phyloP scores from a whole-genome alignment of 2,329 filamentous ascomycete species.

The Botryotinia globosa region DNA sequence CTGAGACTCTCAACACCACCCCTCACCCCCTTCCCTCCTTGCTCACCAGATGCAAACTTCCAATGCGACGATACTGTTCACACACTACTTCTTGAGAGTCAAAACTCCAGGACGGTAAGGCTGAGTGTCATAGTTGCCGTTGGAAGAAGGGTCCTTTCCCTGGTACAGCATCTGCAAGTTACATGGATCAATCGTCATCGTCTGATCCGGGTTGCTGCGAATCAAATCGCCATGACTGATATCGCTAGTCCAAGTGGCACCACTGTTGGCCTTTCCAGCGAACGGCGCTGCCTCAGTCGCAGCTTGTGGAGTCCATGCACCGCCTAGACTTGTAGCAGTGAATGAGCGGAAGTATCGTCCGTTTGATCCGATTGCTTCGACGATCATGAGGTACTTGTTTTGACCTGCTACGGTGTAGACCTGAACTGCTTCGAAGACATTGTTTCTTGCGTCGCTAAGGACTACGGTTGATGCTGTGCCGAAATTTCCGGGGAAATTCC shows the following conservation, averaged over 20 bases:
- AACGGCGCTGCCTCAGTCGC: background rate
- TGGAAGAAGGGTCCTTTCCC: background rate
- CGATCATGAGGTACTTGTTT: background rate
- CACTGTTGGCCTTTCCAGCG: background rate
- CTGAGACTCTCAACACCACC: background rate
- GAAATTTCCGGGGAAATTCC: background rate
- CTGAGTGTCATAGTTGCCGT: background rate
- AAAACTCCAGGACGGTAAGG: background rate
- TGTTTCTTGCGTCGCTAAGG: background rate
- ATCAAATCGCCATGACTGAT: background rate
- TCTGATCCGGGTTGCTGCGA: background rate
- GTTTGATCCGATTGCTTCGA: background rate
- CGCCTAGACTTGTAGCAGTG: background rate
- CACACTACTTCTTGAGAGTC: background rate
- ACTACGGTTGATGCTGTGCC: background rate
- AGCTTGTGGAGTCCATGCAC: background rate
- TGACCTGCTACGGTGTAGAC: background rate
- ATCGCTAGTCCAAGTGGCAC: background rate
- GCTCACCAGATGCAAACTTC: background rate
- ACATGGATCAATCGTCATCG: background rate
- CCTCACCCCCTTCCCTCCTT: background rate
- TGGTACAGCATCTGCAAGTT: background rate
- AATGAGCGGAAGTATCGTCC: background rate
- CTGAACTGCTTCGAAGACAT: background rate
- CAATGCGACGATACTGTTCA: background rate